phyloP scores from a whole-genome alignment of 129 eudicot genomes.

The Helianthus tuberosus region DNA sequence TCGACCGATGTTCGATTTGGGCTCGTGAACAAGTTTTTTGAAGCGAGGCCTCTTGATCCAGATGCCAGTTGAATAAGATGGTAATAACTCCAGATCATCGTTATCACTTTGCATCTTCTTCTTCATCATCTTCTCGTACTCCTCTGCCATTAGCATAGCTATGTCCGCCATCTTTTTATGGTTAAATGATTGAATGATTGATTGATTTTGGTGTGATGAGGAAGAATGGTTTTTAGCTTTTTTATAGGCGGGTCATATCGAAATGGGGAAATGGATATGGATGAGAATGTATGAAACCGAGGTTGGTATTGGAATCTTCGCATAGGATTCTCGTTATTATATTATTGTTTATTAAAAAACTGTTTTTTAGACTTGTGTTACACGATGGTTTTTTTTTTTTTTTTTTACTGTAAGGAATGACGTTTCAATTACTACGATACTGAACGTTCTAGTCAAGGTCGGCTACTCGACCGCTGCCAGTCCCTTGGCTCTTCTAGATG shows the following conservation, averaged over 20 bases:
- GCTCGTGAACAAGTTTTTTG: constrained; percentile 25
- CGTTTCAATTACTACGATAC: no score
- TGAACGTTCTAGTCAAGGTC: no score
- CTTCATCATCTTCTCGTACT: constrained; percentile 31
- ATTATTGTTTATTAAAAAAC: neutral
- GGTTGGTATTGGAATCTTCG: neutral
- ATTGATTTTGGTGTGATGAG: neutral
- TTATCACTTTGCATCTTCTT: neutral
- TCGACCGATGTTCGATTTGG: constrained; percentile 21
- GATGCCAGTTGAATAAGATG: neutral
- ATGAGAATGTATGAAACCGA: neutral
- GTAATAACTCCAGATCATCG: constrained; percentile 1
- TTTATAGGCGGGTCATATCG: neutral
- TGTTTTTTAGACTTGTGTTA: no score
- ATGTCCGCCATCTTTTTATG: constrained; percentile 17
- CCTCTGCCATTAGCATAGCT: constrained; percentile 35
- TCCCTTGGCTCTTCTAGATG: no score
- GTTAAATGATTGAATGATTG: neutral
- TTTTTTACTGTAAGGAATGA: no score
- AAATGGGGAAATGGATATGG: neutral
- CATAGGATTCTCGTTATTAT: neutral
- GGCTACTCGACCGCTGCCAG: no score
- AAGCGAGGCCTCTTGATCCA: constrained; percentile 5
- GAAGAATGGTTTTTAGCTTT: neutral
- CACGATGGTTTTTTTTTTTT: no score